These are phyloP conservation scores for Ciborinia camelliae DNA, from an alignment of 2,329 filamentous ascomycete species.

Conservation along the genomic window DNA sequence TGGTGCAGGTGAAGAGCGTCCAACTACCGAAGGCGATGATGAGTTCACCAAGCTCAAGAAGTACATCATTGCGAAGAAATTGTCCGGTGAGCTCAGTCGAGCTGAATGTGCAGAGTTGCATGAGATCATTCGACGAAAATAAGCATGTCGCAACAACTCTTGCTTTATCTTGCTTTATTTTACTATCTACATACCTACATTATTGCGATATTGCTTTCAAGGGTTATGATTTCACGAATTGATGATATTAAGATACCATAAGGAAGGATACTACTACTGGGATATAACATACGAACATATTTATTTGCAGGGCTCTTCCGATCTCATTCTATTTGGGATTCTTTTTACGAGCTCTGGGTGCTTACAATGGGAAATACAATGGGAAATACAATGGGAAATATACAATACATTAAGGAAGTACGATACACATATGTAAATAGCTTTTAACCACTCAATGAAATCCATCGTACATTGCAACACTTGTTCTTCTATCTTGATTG, in stretches of 20 bases:
- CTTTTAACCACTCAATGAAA: neutral
- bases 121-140: neutral
- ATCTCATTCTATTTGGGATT: neutral
- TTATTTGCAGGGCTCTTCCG: slow-evolving; percentile 3
- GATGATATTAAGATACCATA: neutral
- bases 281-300: neutral
- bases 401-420: neutral
- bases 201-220: neutral
- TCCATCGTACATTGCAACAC: neutral
- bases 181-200: neutral
- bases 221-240: neutral
- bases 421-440: neutral
- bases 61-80: neutral
- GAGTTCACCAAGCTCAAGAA: neutral
- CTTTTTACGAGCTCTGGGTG: slow-evolving; percentile 5
- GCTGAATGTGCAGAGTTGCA: neutral
- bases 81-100: neutral
- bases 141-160: neutral
- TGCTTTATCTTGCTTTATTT: neutral
- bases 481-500: neutral
- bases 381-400: neutral
- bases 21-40: neutral
- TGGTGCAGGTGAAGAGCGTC: slow-evolving; percentile 17
- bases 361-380: neutral
- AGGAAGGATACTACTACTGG: neutral